Percentiles rank a stretch among this genome's conserved stretches.
These are phyloP conservation scores for Populus hybrid DNA, from an alignment of 441 rosid species.

Conservation along the genomic window DNA sequence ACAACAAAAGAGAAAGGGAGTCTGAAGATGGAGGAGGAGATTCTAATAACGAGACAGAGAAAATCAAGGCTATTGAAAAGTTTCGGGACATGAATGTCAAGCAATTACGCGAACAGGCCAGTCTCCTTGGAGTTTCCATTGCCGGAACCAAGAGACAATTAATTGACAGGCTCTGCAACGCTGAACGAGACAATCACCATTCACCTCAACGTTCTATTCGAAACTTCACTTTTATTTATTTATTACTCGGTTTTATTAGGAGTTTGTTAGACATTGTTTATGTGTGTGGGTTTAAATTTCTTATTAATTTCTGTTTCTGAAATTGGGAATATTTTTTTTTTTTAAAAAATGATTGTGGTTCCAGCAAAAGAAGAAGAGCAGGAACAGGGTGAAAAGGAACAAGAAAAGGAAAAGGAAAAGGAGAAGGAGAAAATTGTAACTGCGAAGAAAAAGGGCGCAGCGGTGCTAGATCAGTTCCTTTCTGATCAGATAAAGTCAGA, in stretches of 20 bases:
- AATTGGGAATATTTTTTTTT: not conserved
- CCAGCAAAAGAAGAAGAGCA: slow-evolving; percentile 32
- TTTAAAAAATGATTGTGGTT: slow-evolving; percentile 10
- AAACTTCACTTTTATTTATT: not conserved
- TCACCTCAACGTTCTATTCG: slow-evolving; percentile 28
- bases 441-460: slow-evolving; percentile 68
- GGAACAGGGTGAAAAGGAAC: not conserved
- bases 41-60: slow-evolving; percentile 28
- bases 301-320: not conserved
- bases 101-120: slow-evolving; percentile 65
- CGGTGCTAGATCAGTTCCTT: slow-evolving; percentile 68
- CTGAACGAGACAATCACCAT: slow-evolving; percentile 10
- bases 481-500: slow-evolving; percentile 62
- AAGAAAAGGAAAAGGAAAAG: slow-evolving; percentile 34
- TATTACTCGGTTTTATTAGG: not conserved
- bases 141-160: slow-evolving; percentile 61
- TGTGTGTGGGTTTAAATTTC: not conserved
- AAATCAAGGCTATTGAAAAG: slow-evolving; percentile 41
- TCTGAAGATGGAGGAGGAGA: slow-evolving; percentile 15
- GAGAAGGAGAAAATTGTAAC: slow-evolving; percentile 55
- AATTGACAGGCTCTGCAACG: slow-evolving; percentile 50
- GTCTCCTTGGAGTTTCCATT: slow-evolving; percentile 39
- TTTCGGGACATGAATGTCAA: slow-evolving; percentile 51
- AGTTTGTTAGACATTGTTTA: not conserved
- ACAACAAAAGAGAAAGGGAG: slow-evolving; percentile 43